These are phyloP conservation scores for Collybiopsis luxurians DNA, from an alignment of 768 basidiomycete genomes.

Conservation along the genomic window DNA sequence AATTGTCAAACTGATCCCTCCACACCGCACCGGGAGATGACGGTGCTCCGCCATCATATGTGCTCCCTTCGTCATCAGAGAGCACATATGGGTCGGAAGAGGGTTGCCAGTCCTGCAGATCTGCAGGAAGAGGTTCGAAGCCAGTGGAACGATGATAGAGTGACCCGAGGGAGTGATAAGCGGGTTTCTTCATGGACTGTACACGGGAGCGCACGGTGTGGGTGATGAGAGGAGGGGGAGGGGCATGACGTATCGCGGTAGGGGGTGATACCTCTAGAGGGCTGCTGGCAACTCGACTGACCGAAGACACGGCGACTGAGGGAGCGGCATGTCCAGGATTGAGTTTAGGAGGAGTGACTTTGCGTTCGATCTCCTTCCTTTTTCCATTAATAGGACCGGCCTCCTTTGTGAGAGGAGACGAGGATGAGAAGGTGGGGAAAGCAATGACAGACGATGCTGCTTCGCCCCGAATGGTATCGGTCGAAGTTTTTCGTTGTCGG, in stretches of 20 bases:
- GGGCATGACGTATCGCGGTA: conserved; percentile 1
- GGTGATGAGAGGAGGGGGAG: conserved; percentile 3
- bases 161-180: not conserved
- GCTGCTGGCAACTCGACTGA: not conserved
- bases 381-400: not conserved
- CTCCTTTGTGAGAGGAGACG: not conserved
- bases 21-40: not conserved
- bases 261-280: not conserved
- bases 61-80: conserved; percentile 2
- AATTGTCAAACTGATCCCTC: conserved; percentile 3
- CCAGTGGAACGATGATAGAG: not conserved
- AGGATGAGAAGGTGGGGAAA: not conserved
- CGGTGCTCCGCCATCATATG: not conserved
- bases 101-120: conserved; percentile 8
- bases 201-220: not conserved
- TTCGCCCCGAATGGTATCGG: not conserved
- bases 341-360: conserved; percentile 2
- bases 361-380: not conserved
- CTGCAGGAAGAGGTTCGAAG: conserved; percentile 6
- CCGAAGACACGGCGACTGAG: not conserved
- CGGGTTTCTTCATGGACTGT: not conserved
- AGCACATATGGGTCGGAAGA: not conserved
- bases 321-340: conserved; percentile 5
- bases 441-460: not conserved
- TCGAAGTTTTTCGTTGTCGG: not conserved